Evolutionary conservation across 768 basidiomycete genomes (phyloP).

Genomic region (Neoboletus brunneissimus): DNA sequence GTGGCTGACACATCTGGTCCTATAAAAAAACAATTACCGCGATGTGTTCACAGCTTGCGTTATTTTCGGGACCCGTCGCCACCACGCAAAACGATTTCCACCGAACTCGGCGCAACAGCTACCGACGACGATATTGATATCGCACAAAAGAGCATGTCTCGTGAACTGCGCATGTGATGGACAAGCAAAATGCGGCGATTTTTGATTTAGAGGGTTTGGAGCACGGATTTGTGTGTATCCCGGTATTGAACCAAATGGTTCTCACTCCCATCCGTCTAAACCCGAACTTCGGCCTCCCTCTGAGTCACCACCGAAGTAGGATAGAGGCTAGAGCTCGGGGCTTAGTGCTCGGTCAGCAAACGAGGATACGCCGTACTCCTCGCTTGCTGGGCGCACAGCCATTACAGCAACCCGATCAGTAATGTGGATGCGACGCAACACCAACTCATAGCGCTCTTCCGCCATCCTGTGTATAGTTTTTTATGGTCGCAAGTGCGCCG

Average conservation of each 20-base stretch:
- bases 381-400: not conserved
- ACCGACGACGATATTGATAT: no score
- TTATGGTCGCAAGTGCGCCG: not conserved
- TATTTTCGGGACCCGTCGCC: no score
- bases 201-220: not conserved
- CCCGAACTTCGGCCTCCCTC: not conserved
- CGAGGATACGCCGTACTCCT: not conserved
- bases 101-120: not conserved
- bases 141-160: no score
- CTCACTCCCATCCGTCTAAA: not conserved
- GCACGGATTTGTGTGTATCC: not conserved
- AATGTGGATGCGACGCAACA: not conserved
- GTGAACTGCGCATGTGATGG: not conserved
- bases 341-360: not conserved
- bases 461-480: not conserved
- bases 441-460: not conserved
- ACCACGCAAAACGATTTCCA: not conserved
- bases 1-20: not conserved
- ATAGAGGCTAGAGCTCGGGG: not conserved
- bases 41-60: no score
- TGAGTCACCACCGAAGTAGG: not conserved
- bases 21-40: no score
- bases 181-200: not conserved
- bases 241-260: no score
- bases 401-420: not conserved